phyloP scores from a whole-genome alignment of 2,329 filamentous ascomycete genomes.

The Calonectria fujianensis region DNA sequence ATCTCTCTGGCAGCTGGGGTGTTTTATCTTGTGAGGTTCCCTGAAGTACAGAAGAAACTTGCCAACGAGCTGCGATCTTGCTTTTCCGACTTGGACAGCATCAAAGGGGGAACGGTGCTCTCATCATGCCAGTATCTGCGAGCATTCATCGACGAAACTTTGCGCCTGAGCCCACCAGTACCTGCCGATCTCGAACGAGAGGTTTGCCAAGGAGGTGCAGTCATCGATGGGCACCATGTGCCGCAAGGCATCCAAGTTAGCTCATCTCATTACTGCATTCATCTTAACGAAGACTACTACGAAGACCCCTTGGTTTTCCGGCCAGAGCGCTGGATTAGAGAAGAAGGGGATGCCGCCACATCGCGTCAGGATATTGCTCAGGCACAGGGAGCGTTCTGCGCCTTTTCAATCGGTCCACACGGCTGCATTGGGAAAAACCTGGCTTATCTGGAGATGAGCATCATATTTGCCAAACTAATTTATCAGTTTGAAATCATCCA shows the following conservation, averaged over 20 bases:
- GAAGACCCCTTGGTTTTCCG: conserved; percentile 43
- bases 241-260: conserved; percentile 45
- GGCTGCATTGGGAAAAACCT: conserved; percentile 46
- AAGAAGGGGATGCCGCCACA: conserved; percentile 1
- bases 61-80: conserved; percentile 36
- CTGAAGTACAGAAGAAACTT: conserved; percentile 37
- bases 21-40: conserved; percentile 48
- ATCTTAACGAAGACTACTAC: conserved; percentile 43
- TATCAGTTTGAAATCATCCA: conserved; percentile 41
- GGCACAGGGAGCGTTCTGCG: conserved; percentile 38
- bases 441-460: conserved; percentile 47
- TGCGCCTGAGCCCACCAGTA: conserved; percentile 51
- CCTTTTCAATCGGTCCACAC: conserved; percentile 44
- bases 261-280: conserved; percentile 39
- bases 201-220: conserved; percentile 41
- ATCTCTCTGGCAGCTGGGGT: conserved; percentile 44
- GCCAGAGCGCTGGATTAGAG: conserved; percentile 46
- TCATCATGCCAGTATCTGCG: conserved; percentile 51
- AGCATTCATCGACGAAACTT: conserved; percentile 51
- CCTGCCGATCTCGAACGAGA: conserved; percentile 46
- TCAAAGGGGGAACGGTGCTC: conserved; percentile 36
- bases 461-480: conserved; percentile 42
- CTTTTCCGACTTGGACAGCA: conserved; percentile 40
- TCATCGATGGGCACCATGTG: conserved; percentile 44
- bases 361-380: conserved; percentile 31